A percentile compares a stretch with the other conserved stretches of the same genome.
Conservation (phyloP, 2,329 filamentous ascomycete species). For the Aspergillus bombycis region DNA sequence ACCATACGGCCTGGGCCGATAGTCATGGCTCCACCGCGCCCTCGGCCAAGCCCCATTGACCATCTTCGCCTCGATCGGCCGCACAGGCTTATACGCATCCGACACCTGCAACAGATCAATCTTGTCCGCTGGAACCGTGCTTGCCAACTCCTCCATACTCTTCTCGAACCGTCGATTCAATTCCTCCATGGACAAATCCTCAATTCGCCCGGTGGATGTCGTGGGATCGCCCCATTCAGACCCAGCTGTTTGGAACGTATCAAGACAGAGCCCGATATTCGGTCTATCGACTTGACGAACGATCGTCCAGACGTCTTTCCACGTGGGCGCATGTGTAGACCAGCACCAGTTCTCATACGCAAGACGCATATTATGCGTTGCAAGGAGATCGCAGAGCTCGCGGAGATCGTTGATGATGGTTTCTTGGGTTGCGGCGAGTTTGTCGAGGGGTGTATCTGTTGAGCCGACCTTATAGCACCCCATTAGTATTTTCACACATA, state of each 20-base stretch:
- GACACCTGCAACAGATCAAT: slow-evolving; percentile 76
- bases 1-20: slow-evolving; percentile 68
- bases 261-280: slow-evolving; percentile 74
- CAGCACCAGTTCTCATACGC: slow-evolving; percentile 86
- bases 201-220: slow-evolving; percentile 62
- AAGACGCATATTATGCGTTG: slow-evolving; percentile 60
- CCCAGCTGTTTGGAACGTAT: slow-evolving; percentile 76
- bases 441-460: slow-evolving; percentile 61
- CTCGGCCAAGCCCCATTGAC: slow-evolving; percentile 61
- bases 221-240: slow-evolving; percentile 75
- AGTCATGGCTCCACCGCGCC: slow-evolving; percentile 72
- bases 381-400: slow-evolving; percentile 65
- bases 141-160: slow-evolving; percentile 60
- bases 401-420: slow-evolving; percentile 64
- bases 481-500: neutral
- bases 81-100: slow-evolving; percentile 68
- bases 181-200: slow-evolving; percentile 50
- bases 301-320: slow-evolving; percentile 72
- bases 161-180: slow-evolving; percentile 55
- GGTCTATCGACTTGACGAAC: slow-evolving; percentile 63
- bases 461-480: slow-evolving; percentile 55
- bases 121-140: slow-evolving; percentile 66
- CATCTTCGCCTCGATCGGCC: slow-evolving; percentile 58
- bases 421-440: slow-evolving; percentile 55
- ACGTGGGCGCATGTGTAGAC: slow-evolving; percentile 69